phyloP scores from a whole-genome alignment of 2,329 filamentous ascomycete species.

The Venturiaceae sp. region DNA sequence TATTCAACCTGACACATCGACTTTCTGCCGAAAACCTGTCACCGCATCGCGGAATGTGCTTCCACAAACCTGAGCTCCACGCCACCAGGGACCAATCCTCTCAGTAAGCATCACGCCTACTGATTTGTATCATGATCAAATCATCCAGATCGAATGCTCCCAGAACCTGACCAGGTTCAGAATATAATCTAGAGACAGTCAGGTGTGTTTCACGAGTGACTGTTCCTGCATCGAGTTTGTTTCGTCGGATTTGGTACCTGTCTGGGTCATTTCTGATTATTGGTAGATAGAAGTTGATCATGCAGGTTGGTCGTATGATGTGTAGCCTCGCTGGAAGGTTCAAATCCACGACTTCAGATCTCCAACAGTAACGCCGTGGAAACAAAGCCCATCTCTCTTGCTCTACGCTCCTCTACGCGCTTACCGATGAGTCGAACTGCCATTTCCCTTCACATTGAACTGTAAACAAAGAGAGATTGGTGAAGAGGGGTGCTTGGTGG shows the following conservation, averaged over 20 bases:
- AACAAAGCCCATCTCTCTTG: no score
- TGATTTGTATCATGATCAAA: no score
- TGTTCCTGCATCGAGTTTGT: background rate
- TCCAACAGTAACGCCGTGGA: no score
- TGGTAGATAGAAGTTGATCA: background rate
- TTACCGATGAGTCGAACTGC: background rate
- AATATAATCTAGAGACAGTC: no score
- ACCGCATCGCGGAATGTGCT: no score
- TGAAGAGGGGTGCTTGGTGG: background rate
- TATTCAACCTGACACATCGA: no score
- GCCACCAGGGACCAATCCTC: no score
- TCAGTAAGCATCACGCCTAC: no score
- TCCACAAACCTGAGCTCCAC: no score
- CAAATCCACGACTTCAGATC: background rate
- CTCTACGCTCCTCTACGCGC: background rate
- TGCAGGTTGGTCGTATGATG: background rate
- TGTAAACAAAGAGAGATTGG: background rate
- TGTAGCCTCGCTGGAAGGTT: background rate
- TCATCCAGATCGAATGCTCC: no score
- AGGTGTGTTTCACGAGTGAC: background rate
- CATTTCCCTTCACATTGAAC: background rate
- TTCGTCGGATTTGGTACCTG: background rate
- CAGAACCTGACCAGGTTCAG: no score
- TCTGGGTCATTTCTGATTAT: background rate
- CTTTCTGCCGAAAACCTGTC: no score